Evolutionary conservation across 805 yeast species (phyloP).

Genomic region (Suhomyces tanzawaensis): DNA sequence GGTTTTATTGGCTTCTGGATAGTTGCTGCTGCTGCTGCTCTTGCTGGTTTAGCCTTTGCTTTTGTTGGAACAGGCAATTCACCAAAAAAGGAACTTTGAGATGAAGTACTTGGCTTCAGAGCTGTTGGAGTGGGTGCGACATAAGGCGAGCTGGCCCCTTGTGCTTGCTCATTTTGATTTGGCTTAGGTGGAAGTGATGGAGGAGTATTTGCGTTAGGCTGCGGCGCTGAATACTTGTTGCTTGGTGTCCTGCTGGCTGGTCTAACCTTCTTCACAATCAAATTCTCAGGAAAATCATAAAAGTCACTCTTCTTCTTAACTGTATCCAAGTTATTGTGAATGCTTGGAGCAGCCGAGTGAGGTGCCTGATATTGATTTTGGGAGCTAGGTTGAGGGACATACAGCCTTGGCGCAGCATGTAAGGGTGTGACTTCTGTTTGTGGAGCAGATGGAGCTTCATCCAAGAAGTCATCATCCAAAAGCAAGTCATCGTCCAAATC

Average conservation of each 20-base stretch:
- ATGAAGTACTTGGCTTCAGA: neutral
- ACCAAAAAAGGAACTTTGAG: slow-evolving; percentile 50
- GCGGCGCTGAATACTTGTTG: slow-evolving; percentile 18
- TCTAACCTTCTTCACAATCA: slow-evolving; percentile 42
- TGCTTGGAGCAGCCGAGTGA: slow-evolving; percentile 10
- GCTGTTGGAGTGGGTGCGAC: neutral
- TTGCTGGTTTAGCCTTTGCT: slow-evolving; percentile 23
- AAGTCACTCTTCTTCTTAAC: slow-evolving; percentile 66
- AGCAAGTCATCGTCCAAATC: slow-evolving; percentile 32
- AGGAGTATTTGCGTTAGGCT: slow-evolving; percentile 7
- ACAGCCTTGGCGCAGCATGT: neutral
- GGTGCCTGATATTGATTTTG: slow-evolving; percentile 9
- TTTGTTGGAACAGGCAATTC: slow-evolving; percentile 50
- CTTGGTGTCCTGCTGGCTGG: slow-evolving; percentile 38
- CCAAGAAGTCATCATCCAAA: slow-evolving; percentile 38
- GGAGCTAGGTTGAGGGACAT: neutral
- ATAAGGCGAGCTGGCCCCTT: neutral
- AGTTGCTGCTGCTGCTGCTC: slow-evolving; percentile 27
- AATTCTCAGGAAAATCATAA: slow-evolving; percentile 65
- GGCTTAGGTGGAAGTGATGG: slow-evolving; percentile 12
- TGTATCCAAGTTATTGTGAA: neutral
- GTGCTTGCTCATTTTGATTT: neutral
- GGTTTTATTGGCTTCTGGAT: slow-evolving; percentile 9
- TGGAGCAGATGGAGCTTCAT: slow-evolving; percentile 19
- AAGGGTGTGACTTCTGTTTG: neutral